Conservation (phyloP, 2,329 filamentous ascomycete genomes). For the Pleoardoris graminearum region DNA sequence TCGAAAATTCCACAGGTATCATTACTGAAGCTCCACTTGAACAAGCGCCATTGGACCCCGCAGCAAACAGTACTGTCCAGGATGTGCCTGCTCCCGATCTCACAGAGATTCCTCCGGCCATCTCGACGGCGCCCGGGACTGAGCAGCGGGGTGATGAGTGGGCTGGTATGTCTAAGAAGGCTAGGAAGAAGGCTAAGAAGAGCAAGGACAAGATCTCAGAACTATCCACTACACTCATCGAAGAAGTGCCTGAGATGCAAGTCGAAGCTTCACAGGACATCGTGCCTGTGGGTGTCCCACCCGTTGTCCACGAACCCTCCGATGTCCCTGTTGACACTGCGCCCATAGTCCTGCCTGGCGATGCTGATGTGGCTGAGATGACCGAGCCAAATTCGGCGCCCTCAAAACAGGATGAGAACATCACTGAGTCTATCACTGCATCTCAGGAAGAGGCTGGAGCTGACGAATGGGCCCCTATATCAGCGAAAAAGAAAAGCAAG, state of each 20-base stretch:
- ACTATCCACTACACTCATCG: slow-evolving; percentile 9
- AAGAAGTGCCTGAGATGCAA: slow-evolving; percentile 13
- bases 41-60: not conserved
- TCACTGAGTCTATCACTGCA: not conserved
- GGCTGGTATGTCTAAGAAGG: not conserved
- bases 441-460: not conserved
- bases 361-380: not conserved
- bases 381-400: not conserved
- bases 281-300: slow-evolving; percentile 9
- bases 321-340: not conserved
- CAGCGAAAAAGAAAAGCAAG: slow-evolving; percentile 36
- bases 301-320: not conserved
- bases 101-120: not conserved
- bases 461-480: slow-evolving; percentile 10
- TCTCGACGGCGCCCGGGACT: not conserved
- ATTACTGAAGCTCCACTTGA: not conserved
- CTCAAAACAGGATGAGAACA: not conserved
- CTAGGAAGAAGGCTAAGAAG: slow-evolving; percentile 6
- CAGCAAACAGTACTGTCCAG: not conserved
- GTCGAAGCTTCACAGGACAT: not conserved
- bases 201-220: slow-evolving; percentile 8
- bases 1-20: not conserved
- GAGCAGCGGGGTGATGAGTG: not conserved
- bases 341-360: not conserved
- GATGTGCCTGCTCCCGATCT: too few species aligned